Evolutionary conservation across 371 early-diverging fungal genomes (phyloP), one percentile per base, ranked within the genome.

Genomic region (Phascolomyces articulosus): DNA sequence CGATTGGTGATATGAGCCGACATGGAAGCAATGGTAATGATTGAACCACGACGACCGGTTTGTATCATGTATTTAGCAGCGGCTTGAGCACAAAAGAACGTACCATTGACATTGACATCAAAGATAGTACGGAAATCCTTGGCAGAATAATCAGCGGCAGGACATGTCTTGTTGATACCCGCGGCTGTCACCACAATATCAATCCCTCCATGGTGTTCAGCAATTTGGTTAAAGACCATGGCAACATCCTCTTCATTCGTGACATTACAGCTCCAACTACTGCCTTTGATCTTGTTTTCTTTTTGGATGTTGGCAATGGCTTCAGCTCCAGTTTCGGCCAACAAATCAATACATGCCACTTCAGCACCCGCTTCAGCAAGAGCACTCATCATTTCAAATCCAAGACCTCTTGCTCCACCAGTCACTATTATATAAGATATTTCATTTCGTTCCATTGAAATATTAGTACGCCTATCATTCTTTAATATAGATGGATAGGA

Each of bases 341-440:
- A 41, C 15, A 77, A 28, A 48, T 79, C 75, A 47, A 79, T 68
- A 48, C 77, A 79, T 9, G 74, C 79, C 13, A 79, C 73, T 29
- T 68, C 68, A 11, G 79, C 79, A 26, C 79, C 79, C 26, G 70
- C 61, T 60, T 77, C 78, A 16, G 78, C 78, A 40, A 78, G 65
- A n/a, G 74, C 72, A 38, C 65, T 62, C 78, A 75, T 75, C 81
- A 81, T 81, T 57, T 76, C 75, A 67, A 62, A 77, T 3, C 79
- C 81, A n/a, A 81, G 51, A 41, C 81, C 81, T 55, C 79, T 65
- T 20, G 81, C 81, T 51, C 81, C 79, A 31, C 81, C 81, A 3
- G 81, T 80, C 13, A 81, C 77, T 64, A 48, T 10, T 34, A 9
- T 34, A 9, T 9, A 1, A 34, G 6, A 34, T 34, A 34, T 34